Evolutionary conservation across 2,329 filamentous ascomycete species (phyloP), one percentile per base, ranked within the genome.

Genomic region (Fusarium musae): DNA sequence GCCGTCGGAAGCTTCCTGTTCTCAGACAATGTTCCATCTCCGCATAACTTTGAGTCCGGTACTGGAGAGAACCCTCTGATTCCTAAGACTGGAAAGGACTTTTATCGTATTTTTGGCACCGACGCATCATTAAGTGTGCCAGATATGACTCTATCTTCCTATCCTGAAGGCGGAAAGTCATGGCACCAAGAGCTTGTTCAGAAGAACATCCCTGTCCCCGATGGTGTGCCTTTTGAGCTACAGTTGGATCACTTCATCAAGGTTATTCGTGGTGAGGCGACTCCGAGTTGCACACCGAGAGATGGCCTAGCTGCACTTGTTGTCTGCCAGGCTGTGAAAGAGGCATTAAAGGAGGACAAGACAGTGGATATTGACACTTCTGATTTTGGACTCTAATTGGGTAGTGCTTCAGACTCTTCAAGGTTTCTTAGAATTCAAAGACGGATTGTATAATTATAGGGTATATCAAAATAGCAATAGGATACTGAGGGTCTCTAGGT

Each of bases 21-120:
- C 6, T 86, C 84, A 16, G 89, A 91, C 75, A 83, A 84, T 12
- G 82, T 84, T 0, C 84, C 87, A 0, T 86, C 85, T 1, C 85
- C 87, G 3, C 84, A 89, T 75, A 87, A 83, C 63, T 90, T 90
- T 54, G 89, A 90, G 75, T 79, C 83, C 4, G 88, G 87, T 0
- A 90, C 89, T 1, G 88, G 88, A 5, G 89, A 91, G 79, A 91
- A 90, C 65, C 87, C 88, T 0, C 77, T 82, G 2, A 86, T 90
- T 54, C 84, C 87, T 0, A 77, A 79, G 12, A 78, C 81, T 4
- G 80, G 77, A 0, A 79, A 79, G 65, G 84, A 84, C 69, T 85
- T 88, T 56, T 90, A 89, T 65, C 83, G 87, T 2, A 84, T 90
- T n/a, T 86, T 90, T 66, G 88, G 87, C 0, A 85, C 84, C 0